Evolutionary conservation across 768 basidiomycete species (phyloP).

Genomic region (Lanmaoa pseudosensibilis): DNA sequence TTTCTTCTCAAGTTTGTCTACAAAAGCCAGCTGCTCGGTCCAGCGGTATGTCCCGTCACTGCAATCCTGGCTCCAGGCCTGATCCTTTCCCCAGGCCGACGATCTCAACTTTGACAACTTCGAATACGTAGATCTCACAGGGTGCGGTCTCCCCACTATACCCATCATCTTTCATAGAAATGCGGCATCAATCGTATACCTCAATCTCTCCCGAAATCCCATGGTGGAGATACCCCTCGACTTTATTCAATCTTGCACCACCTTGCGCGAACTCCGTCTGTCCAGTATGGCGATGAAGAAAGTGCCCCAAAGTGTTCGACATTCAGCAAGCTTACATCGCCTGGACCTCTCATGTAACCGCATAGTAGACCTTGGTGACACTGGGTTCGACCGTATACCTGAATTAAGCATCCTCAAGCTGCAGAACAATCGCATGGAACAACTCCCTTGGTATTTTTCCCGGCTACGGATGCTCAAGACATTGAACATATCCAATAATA

Average conservation of each 20-base stretch:
- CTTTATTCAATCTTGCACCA: constrained; percentile 87
- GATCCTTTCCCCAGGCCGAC: constrained; percentile 57
- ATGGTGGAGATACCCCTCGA: constrained; percentile 96
- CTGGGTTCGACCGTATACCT: constrained; percentile 74
- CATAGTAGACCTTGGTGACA: constrained; percentile 85
- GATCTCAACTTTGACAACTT: constrained; percentile 69
- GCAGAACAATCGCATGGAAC: constrained; percentile 91
- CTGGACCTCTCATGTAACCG: constrained; percentile 92
- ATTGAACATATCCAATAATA: constrained; percentile 96
- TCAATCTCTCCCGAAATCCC: constrained; percentile 91
- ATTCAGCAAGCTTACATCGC: constrained; percentile 68
- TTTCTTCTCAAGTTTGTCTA: constrained; percentile 91
- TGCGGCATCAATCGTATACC: constrained; percentile 78
- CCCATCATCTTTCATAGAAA: constrained; percentile 84
- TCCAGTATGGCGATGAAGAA: constrained; percentile 94
- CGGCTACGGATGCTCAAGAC: constrained; percentile 67
- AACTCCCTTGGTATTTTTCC: constrained; percentile 83
- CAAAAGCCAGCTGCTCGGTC: constrained; percentile 70
- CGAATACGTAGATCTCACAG: constrained; percentile 79
- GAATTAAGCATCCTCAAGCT: constrained; percentile 67
- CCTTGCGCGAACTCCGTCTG: constrained; percentile 80
- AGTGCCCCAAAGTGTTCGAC: constrained; percentile 80
- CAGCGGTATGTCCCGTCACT: constrained; percentile 47
- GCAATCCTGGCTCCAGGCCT: background rate
- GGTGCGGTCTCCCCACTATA: constrained; percentile 78